A percentile compares a stretch with the other conserved stretches of the same genome.
Conservation (phyloP, 768 basidiomycete genomes). For the Termitomyces titanicus region DNA sequence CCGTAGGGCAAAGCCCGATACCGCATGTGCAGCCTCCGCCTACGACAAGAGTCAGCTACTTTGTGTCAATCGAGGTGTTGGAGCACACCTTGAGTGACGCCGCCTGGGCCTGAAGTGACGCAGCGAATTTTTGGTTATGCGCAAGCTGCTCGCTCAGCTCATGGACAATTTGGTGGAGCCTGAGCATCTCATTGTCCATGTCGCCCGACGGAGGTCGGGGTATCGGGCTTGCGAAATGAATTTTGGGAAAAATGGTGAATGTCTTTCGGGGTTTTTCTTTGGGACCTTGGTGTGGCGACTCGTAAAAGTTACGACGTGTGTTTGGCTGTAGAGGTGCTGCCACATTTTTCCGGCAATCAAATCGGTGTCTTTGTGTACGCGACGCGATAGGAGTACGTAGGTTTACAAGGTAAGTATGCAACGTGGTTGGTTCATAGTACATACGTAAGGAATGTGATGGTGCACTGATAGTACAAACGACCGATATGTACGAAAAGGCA, state of each 20-base stretch:
- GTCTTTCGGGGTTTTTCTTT: too few relatives aligned
- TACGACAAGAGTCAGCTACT: constrained; percentile 26
- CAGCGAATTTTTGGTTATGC: constrained; percentile 75
- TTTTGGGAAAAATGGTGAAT: background rate
- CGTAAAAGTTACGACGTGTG: too few relatives aligned
- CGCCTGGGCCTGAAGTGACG: constrained; percentile 64
- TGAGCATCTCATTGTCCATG: constrained; percentile 69
- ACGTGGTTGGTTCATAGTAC: too few relatives aligned
- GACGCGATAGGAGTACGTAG: too few relatives aligned
- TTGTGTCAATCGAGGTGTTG: background rate
- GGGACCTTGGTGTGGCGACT: background rate
- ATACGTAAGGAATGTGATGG: too few relatives aligned
- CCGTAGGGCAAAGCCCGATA: constrained; percentile 74
- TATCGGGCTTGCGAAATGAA: constrained; percentile 4
- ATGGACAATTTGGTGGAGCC: constrained; percentile 75
- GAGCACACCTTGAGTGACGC: constrained; percentile 65
- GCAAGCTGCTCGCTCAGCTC: constrained; percentile 83
- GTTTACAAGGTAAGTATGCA: too few relatives aligned
- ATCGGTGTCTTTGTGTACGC: too few relatives aligned
- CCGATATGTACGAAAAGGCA: too few relatives aligned
- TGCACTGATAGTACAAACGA: too few relatives aligned
- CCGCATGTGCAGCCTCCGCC: constrained; percentile 72
- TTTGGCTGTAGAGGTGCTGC: too few relatives aligned
- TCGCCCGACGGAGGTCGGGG: constrained; percentile 4
- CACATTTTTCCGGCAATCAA: too few relatives aligned